Base-by-base conservation (phyloP, 2,329 filamentous ascomycete species). In the Fusarium miscanthi region DNA sequence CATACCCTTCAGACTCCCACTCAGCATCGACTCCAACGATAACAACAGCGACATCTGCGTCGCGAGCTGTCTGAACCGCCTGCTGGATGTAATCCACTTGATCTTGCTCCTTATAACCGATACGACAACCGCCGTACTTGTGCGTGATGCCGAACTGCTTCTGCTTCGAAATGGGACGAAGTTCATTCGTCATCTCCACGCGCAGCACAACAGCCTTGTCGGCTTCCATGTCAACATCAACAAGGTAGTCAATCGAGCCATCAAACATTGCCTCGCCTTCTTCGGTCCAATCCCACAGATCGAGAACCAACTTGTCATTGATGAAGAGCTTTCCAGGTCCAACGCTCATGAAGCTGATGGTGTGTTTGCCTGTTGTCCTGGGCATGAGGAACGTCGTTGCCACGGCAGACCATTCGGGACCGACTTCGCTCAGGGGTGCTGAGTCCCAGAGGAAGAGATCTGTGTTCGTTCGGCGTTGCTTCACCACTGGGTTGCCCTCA, bases 1-100 rank as follows among this genome's bases (percentile, higher is more conserved):
- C 91, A 66, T 92, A 92, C 3, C 91, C 91, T 79, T 93, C 92
- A 4, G 91, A 92, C 77, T 94, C 92, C 91, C 91, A 94, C 78
- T 94, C 92, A 10, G 88, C 88, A 78, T 93, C 91, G 2, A 93
- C 84, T 3, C 92, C 92, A 14, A 92, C 88, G 53, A 93, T 86
- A 3, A 94, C 85, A 11, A 94, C 83, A 5, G 91, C 91, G 19
- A 92, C 89, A 75, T 93, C 91, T 0, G 90, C 89, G 5, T 85
- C 84, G 68, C 83, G 87, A 13, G 92, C 92, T 4, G 86, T 84
- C 25, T 88, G 85, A 8, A 91, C 87, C 2, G 92, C 92, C 77
- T 92, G 85, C 70, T 90, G 86, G n/a, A 93, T 69, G 70, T 89
- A 88, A 74, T 90, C 86, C 35, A 87, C 77, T 74, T 88, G 87